Evolutionary conservation across 306 rosid genomes (phyloP).

Genomic region (Ziziphus jujuba): DNA sequence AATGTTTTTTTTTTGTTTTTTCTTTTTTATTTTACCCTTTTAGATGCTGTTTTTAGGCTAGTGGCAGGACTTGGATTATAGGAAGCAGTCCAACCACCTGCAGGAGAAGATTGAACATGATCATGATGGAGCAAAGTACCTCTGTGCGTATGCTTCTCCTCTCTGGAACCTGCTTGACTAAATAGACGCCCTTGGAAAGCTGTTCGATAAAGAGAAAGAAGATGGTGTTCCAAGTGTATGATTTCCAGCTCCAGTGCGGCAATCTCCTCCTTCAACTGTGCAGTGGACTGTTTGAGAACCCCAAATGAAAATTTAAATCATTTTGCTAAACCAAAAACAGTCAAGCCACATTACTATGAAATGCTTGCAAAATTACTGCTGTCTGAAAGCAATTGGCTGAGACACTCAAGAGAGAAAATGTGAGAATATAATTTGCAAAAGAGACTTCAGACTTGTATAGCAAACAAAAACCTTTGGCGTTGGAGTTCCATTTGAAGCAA

Average conservation of each 20-base stretch:
- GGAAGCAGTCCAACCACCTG: conserved; percentile 6
- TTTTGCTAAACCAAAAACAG: neutral
- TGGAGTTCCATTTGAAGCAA: conserved; percentile 18
- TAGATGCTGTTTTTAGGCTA: conserved; percentile 8
- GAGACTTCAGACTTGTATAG: neutral
- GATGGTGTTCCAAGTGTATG: conserved; percentile 33
- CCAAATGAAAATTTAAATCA: neutral
- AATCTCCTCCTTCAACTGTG: conserved; percentile 34
- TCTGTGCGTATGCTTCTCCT: conserved; percentile 11
- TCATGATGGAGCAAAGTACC: conserved; percentile 1
- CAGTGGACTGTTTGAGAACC: conserved; percentile 14
- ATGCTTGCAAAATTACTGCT: neutral
- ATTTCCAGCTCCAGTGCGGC: conserved; percentile 29
- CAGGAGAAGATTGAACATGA: conserved; percentile 12
- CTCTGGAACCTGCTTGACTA: conserved; percentile 7
- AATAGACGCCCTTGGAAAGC: conserved; percentile 24
- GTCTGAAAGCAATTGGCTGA: neutral
- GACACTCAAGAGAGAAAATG: no score
- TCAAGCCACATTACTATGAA: neutral
- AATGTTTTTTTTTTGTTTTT: no score
- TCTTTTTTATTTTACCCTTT: no score
- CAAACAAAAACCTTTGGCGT: conserved; percentile 24
- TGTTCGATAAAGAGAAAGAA: conserved; percentile 37
- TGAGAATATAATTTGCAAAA: no score
- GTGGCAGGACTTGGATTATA: conserved; percentile 19